Conservation (phyloP, 352 stramenopile species). For the Phytophthora multivora region DNA sequence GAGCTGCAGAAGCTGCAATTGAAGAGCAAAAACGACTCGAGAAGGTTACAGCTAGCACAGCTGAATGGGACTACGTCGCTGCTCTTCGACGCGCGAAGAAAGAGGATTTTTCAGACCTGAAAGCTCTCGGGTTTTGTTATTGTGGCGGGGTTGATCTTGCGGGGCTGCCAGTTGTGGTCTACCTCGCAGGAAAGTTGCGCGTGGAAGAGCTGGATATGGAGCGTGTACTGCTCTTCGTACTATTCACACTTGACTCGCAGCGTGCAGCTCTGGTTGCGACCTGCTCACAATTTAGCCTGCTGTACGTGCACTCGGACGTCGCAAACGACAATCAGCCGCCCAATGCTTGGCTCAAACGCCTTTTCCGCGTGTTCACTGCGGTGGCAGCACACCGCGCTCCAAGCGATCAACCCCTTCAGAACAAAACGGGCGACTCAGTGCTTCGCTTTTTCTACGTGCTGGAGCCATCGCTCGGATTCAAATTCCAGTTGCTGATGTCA, state of each 20-base stretch:
- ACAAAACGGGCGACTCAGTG: conserved; percentile 42
- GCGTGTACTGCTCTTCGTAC: conserved; percentile 74
- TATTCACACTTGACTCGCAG: conserved; percentile 62
- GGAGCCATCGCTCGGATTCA: conserved; percentile 73
- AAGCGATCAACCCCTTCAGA: conserved; percentile 17
- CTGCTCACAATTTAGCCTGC: conserved; percentile 53
- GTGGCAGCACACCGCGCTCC: conserved; percentile 24
- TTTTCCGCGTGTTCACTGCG: conserved; percentile 62
- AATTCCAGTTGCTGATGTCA: conserved; percentile 70
- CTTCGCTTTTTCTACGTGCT: conserved; percentile 84
- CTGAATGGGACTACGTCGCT: conserved; percentile 39
- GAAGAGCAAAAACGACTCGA: conserved; percentile 26
- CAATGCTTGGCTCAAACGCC: conserved; percentile 69
- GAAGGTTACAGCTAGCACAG: conserved; percentile 18
- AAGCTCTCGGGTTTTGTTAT: conserved; percentile 65
- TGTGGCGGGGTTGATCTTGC: conserved; percentile 68
- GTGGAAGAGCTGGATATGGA: conserved; percentile 59
- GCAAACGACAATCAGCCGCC: conserved; percentile 58
- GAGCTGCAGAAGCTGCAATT: conserved; percentile 23
- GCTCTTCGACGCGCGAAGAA: conserved; percentile 52
- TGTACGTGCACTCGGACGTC: conserved; percentile 67
- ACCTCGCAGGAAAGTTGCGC: conserved; percentile 59
- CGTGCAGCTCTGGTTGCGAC: conserved; percentile 44
- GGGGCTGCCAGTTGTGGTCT: conserved; percentile 71
- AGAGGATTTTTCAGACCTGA: conserved; percentile 67